Evolutionary conservation across 768 basidiomycete genomes (phyloP), one percentile per base, ranked within the genome.

Genomic region (Nevesoporus exiguus): DNA sequence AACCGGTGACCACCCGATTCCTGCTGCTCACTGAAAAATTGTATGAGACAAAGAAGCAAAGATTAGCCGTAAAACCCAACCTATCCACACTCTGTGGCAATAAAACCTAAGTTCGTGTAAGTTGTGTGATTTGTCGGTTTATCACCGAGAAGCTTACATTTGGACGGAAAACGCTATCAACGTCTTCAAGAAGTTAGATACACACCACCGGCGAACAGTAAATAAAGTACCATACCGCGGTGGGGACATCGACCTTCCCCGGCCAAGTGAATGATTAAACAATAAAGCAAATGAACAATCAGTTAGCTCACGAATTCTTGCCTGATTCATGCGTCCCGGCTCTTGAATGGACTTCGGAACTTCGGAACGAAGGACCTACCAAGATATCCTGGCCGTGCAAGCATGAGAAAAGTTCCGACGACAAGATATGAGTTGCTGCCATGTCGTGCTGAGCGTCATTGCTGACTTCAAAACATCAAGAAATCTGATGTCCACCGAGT

Each of bases 61-160:
- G 27, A 7, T 2, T 37, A 15, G 25, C 2, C 15, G n/a, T 11
- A 33, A 8, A 3, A 44, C 47, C n/a, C 11, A n/a, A 54, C 53
- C 47, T 49, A 49, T 49, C 52, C 52, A 54, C 5, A 54, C 33
- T 47, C 33, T 47, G 33, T 47, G n/a, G 46, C 46, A 47, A 33
- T 47, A 47, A 5, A 47, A 47, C 33, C 48, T 55, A 45, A 21
- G 15, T 0, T 33, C 29, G 3, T 13, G 9, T 44, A 9, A 44
- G 19, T 39, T 15, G n/a, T 14, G 27, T 14, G n/a, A 22, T 14
- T 9, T 47, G 13, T n/a, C n/a, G n/a, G 27, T 5, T 6, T 7
- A 17, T 21, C 1, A 11, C n/a, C n/a, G n/a, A 3, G 22, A 21
- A 17, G 4, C 49, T 48, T 25, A 50, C 54, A 25, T 27, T 33